Evolutionary conservation across 768 basidiomycete species (phyloP).

Genomic region (Neoboletus subvelutipes): DNA sequence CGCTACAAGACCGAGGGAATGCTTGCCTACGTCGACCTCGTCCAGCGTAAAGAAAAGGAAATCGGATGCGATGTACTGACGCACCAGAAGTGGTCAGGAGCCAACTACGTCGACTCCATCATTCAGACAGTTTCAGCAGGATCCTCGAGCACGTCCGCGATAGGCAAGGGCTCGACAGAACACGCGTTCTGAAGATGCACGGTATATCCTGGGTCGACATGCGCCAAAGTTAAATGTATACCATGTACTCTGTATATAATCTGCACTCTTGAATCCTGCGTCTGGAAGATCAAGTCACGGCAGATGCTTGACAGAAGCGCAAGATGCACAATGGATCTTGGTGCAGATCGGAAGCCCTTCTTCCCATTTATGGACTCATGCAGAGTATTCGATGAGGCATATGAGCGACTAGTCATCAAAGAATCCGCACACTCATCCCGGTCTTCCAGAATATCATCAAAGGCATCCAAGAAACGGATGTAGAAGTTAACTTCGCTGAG

Average conservation of each 20-base stretch:
- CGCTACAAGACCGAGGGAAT: conserved; percentile 86
- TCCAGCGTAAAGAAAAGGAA: conserved; percentile 86
- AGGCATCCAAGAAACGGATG: neutral
- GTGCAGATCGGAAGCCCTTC: conserved; percentile 4
- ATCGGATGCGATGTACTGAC: conserved; percentile 88
- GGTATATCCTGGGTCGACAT: neutral
- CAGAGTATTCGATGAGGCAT: neutral
- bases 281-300: conserved; percentile 5
- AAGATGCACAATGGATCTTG: conserved; percentile 16
- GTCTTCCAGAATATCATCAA: neutral
- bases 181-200: conserved; percentile 58
- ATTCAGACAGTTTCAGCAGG: conserved; percentile 82
- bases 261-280: neutral
- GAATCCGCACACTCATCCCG: conserved; percentile 1
- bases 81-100: conserved; percentile 96
- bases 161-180: conserved; percentile 89
- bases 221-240: conserved; percentile 3
- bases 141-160: conserved; percentile 81
- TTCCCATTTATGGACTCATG: neutral
- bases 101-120: conserved; percentile 87
- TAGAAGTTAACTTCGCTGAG: conserved; percentile 7
- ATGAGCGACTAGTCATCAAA: conserved; percentile 1
- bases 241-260: neutral
- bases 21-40: conserved; percentile 87
- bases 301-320: conserved; percentile 2